Percentiles rank a stretch among this genome's conserved stretches.
Conservation (phyloP, 179 eudicot genomes). For the Camellia oleifera region DNA sequence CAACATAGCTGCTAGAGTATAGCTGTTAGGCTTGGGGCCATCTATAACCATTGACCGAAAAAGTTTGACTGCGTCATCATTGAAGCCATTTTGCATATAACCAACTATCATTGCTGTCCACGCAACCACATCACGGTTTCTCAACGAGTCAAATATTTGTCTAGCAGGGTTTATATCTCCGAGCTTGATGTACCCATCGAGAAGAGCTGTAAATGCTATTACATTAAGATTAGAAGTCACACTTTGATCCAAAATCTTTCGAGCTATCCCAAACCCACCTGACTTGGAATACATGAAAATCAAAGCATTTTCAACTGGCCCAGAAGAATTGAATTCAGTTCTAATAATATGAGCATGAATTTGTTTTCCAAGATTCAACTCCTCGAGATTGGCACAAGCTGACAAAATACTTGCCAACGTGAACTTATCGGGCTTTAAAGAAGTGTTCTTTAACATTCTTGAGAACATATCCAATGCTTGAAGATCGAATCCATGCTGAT, state of each 20-base stretch:
- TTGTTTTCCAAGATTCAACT: conserved; percentile 27
- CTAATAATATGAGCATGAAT: conserved; percentile 39
- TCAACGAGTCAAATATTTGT: conserved; percentile 45
- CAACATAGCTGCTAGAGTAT: conserved; percentile 52
- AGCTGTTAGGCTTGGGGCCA: conserved; percentile 49
- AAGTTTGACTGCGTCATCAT: conserved; percentile 40
- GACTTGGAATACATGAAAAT: conserved; percentile 55
- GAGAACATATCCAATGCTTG: conserved; percentile 41
- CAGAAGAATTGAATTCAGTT: conserved; percentile 32
- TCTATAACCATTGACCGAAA: conserved; percentile 48
- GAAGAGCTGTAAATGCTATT: conserved; percentile 54
- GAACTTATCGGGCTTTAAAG: conserved; percentile 27
- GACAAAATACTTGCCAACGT: conserved; percentile 42
- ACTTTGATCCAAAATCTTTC: conserved; percentile 31
- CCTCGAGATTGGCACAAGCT: conserved; percentile 29
- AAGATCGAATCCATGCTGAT: conserved; percentile 38
- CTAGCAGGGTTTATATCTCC: conserved; percentile 51
- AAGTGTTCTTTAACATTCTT: conserved; percentile 17
- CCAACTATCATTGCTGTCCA: conserved; percentile 71
- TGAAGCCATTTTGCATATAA: conserved; percentile 44
- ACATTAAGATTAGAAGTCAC: conserved; percentile 39
- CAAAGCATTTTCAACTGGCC: conserved; percentile 54
- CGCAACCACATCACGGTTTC: conserved; percentile 43
- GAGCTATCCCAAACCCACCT: conserved; percentile 42
- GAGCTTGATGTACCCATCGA: conserved; percentile 52